Conservation (phyloP, 768 basidiomycete genomes). For the Suillus americanus region DNA sequence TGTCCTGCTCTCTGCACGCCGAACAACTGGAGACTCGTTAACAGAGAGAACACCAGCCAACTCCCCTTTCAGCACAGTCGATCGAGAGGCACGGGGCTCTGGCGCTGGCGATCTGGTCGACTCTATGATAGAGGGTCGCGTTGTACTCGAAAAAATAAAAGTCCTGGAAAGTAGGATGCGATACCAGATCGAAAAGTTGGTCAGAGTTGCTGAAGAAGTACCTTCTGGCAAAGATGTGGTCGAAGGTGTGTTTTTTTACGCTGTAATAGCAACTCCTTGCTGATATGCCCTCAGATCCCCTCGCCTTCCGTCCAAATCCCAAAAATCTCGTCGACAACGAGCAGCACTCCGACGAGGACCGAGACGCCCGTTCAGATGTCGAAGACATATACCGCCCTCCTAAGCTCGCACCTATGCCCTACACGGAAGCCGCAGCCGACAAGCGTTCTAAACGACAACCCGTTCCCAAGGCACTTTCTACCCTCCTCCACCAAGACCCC, state of each 20-base stretch:
- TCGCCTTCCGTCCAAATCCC: constrained; percentile 92
- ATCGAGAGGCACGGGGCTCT: constrained; percentile 55
- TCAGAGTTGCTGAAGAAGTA: constrained; percentile 69
- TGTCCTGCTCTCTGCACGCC: constrained; percentile 68
- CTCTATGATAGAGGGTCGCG: constrained; percentile 72
- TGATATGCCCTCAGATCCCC: constrained; percentile 59
- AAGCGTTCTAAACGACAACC: constrained; percentile 49
- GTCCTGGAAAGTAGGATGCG: constrained; percentile 83
- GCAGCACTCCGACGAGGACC: constrained; percentile 33
- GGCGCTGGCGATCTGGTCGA: constrained; percentile 77
- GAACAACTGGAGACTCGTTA: constrained; percentile 66
- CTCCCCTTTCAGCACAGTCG: constrained; percentile 49
- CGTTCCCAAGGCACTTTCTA: constrained; percentile 62
- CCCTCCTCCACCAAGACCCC: constrained; percentile 50
- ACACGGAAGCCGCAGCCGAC: constrained; percentile 56
- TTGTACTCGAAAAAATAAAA: constrained; percentile 87
- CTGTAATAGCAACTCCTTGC: neutral
- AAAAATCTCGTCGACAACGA: constrained; percentile 58
- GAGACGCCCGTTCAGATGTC: constrained; percentile 11
- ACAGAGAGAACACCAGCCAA: constrained; percentile 46
- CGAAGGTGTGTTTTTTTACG: constrained; percentile 52
- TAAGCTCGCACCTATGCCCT: constrained; percentile 86
- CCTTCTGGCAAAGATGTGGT: constrained; percentile 39
- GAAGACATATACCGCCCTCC: constrained; percentile 75
- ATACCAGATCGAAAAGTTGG: constrained; percentile 96